These are phyloP conservation scores for Sphaceloma murrayae DNA, from an alignment of 2,329 filamentous ascomycete genomes.

Conservation along the genomic window DNA sequence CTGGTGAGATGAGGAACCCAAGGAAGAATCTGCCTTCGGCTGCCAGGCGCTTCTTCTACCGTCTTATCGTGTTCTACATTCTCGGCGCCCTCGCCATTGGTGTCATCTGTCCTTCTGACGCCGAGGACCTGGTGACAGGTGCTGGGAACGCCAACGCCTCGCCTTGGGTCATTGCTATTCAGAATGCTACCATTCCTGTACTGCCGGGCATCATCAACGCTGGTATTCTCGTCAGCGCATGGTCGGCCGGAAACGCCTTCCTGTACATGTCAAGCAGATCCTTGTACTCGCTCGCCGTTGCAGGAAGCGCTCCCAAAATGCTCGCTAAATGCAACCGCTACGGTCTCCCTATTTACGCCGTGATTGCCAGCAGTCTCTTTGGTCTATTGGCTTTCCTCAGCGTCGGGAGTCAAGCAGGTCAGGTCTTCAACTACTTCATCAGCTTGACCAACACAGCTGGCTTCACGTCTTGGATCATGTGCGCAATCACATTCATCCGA, in stretches of 20 bases:
- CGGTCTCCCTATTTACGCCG: slow-evolving; percentile 38
- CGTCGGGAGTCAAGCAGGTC: slow-evolving; percentile 53
- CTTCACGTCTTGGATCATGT: slow-evolving; percentile 62
- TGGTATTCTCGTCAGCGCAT: slow-evolving; percentile 51
- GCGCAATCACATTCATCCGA: slow-evolving; percentile 61
- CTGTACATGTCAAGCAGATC: slow-evolving; percentile 58
- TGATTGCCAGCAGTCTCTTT: slow-evolving; percentile 41
- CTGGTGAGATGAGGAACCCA: slow-evolving; percentile 44
- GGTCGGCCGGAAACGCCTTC: slow-evolving; percentile 44
- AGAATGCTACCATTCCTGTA: slow-evolving; percentile 49
- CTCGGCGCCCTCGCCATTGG: slow-evolving; percentile 31
- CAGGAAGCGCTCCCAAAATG: slow-evolving; percentile 36
- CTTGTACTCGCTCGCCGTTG: slow-evolving; percentile 53
- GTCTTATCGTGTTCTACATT: slow-evolving; percentile 31
- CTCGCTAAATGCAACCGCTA: slow-evolving; percentile 34
- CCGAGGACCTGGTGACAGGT: slow-evolving; percentile 31
- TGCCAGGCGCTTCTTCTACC: slow-evolving; percentile 31
- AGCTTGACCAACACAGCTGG: slow-evolving; percentile 43
- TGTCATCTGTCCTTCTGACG: slow-evolving; percentile 29
- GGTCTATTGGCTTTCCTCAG: slow-evolving; percentile 65
- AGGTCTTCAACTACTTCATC: slow-evolving; percentile 64
- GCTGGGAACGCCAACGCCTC: slow-evolving; percentile 37
- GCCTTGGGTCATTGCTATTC: slow-evolving; percentile 58
- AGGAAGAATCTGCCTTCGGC: slow-evolving; percentile 35
- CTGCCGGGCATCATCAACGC: slow-evolving; percentile 58